Evolutionary conservation across 2,329 filamentous ascomycete species (phyloP), one percentile per base, ranked within the genome.

Genomic region (Hypoxylon sp.): DNA sequence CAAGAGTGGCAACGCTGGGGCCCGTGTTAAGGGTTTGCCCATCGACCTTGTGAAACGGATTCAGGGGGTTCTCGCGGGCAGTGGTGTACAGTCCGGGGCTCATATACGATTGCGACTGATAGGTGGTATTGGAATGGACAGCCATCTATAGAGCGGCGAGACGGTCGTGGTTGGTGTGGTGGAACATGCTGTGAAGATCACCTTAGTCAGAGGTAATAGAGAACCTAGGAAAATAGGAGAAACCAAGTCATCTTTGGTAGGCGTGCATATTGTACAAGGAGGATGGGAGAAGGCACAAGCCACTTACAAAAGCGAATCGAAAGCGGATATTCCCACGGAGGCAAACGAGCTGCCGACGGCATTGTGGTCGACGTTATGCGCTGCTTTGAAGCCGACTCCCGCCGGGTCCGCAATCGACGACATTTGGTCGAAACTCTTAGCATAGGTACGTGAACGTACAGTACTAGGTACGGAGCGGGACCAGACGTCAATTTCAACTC

Each of bases 81-180:
- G 83, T 84, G 48, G 78, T 82, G 71, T 79, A 88, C 51, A 78
- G 75, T 29, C 80, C 79, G 35, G 51, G 60, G 46, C 78, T 79
- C 5, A 65, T 69, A 44, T 75, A 77, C 1, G 74, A 53, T 11
- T 78, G 72, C 1, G 65, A 68, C n/a, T 76, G 70, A 8, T 80
- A 70, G 0, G 80, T 76, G 14, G 75, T 64, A 26, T 77, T 70
- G 61, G 75, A 76, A 65, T 84, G 74, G 37, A 83, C 77, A 14
- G 79, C 80, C 72, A 83, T 79, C 81, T 81, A 86, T 61, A 86
- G 76, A 1, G 86, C 84, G 67, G 88, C 86, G 11, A 91, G 81
- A 17, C 89, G 84, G 73, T 91, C 88, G 59, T 91, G 81, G 74
- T 91, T 89, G 71, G 83, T 78, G 79, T 86, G 84, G 67, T 86